phyloP scores from a whole-genome alignment of 495 filamentous ascomycete species.

The Beverwykella pulmonaria region DNA sequence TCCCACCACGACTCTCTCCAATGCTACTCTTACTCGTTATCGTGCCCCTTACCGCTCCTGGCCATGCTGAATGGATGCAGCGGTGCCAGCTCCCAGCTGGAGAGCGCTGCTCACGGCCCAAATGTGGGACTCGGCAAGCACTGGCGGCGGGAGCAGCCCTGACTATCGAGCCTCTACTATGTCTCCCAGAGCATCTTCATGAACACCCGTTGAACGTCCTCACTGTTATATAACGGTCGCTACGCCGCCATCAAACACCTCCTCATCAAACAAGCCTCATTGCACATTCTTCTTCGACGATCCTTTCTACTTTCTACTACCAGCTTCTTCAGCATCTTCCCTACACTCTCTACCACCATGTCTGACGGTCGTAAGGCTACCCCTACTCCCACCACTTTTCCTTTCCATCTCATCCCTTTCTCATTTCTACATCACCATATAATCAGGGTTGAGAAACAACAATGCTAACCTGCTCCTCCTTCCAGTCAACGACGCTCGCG shows the following conservation, averaged over 20 bases:
- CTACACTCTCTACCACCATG: conserved; percentile 47
- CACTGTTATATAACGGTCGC: conserved; percentile 33
- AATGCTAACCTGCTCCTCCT: conserved; percentile 11
- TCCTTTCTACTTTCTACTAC: conserved; percentile 9
- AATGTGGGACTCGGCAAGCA: conserved; percentile 38
- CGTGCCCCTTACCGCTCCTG: conserved; percentile 35
- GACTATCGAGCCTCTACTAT: conserved; percentile 33
- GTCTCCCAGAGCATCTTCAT: conserved; percentile 27
- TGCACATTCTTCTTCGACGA: conserved; percentile 7
- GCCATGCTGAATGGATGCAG: conserved; percentile 39
- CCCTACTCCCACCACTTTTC: conserved; percentile 8
- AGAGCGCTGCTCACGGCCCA: conserved; percentile 27
- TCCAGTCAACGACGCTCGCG: conserved; percentile 82
- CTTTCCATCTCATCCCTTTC: not conserved
- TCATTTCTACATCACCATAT: not conserved
- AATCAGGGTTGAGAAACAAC: not conserved
- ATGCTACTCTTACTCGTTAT: conserved; percentile 38
- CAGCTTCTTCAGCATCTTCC: conserved; percentile 7
- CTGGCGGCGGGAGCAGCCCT: conserved; percentile 37
- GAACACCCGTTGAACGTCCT: conserved; percentile 31
- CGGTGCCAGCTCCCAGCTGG: conserved; percentile 32
- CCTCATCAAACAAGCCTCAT: conserved; percentile 23
- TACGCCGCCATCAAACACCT: conserved; percentile 31
- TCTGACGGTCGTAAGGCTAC: conserved; percentile 63
- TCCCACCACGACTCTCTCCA: not conserved